Base-by-base conservation (phyloP, 441 rosid species). In the Erodium moschatum region DNA sequence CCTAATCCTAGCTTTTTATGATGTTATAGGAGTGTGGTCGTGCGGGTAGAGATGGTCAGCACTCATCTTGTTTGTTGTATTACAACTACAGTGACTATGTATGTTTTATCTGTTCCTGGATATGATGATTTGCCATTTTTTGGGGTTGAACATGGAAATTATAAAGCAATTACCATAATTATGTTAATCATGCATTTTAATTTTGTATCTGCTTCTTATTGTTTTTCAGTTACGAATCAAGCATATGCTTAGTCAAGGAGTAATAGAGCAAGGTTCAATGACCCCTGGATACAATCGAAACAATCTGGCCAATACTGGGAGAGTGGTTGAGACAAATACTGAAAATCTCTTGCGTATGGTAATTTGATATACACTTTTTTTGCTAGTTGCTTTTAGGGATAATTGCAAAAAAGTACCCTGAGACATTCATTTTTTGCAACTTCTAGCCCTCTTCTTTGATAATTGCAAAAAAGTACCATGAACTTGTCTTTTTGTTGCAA, bases 21-120 rank as follows among this genome's bases (percentile, higher is more conserved):
- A 67, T 76, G 67, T 75, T 24, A 63, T 73, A 94, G 99, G 97
- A 94, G 79, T 94, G 99, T 13, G 99, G 99, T 52, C 97, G 97
- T 74, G 99, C 97, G 70, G 99, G 99, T 76, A 85, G 99, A 79
- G 97, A 94, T 76, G 99, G 97, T 63, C 96, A 81, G 77, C 87
- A 84, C 65, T 80, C 99, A 40, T 94, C 99, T 69, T 94, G 99
- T 69, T 83, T 94, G 65, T 73, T 94, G 82, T 94, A 88, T 81
- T 94, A 94, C 78, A 86, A 86, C 73, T 94, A 94, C 81, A 80
- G 90, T 33, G 97, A 94, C 76, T 94, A 88, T 77, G 99, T 94
- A 85, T 86, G 97, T 79, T 73, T 19, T 19, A 58, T 19, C 13
- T 19, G 20, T 21, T 60, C 64, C 21, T n/a, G 64, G 31, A 20